Conservation (phyloP, 371 early-diverging fungal species). For the Choanephora cucurbitarum region DNA sequence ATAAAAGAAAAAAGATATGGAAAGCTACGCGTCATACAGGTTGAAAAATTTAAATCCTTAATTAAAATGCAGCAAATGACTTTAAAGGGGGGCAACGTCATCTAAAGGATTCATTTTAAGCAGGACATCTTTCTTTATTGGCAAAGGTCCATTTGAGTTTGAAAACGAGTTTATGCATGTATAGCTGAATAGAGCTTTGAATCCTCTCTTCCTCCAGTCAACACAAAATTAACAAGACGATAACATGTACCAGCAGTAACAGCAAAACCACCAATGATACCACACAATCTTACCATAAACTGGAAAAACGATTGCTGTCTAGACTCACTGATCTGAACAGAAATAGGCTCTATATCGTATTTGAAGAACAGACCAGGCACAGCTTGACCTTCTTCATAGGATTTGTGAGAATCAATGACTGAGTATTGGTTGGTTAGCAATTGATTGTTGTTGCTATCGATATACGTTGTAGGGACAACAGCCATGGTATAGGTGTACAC, state of each 20-base stretch:
- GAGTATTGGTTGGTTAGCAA: constrained; percentile 91
- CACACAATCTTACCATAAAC: constrained; percentile 85
- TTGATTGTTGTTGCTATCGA: constrained; percentile 52
- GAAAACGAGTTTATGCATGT: constrained; percentile 23
- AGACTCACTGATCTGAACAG: constrained; percentile 75
- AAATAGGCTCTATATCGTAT: constrained; percentile 90
- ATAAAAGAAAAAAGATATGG: background rate
- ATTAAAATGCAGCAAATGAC: no score
- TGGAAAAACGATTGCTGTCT: constrained; percentile 59
- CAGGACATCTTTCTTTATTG: no score
- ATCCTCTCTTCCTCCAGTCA: constrained; percentile 49
- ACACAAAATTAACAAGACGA: constrained; percentile 32
- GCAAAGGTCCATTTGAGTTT: no score
- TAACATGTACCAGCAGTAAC: constrained; percentile 63
- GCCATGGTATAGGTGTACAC: constrained; percentile 84
- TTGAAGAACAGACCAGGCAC: constrained; percentile 81
- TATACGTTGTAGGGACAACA: constrained; percentile 85
- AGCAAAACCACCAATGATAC: constrained; percentile 84
- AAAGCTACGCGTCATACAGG: constrained; percentile 11
- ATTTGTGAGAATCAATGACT: constrained; percentile 75
- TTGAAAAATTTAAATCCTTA: no score
- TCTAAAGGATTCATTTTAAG: no score
- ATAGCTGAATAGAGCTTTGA: constrained; percentile 39
- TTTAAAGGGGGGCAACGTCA: no score
- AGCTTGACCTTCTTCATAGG: constrained; percentile 42